phyloP scores from a whole-genome alignment of 257 asterid genomes.

The Linderniella brevidens region DNA sequence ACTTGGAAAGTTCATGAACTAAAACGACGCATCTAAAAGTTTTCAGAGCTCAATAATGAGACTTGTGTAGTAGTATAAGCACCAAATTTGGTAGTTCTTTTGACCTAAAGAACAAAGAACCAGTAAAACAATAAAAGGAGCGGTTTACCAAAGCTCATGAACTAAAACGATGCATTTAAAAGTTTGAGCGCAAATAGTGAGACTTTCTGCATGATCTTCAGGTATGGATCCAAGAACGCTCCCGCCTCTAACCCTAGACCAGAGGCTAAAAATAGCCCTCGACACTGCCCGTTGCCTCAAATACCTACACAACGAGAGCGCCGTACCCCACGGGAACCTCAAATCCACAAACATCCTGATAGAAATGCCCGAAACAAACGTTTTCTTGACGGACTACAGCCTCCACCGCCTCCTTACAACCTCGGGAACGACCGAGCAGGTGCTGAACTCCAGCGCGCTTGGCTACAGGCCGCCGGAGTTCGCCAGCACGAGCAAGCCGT shows the following conservation, averaged over 20 bases:
- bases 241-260: constrained; percentile 36
- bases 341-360: constrained; percentile 69
- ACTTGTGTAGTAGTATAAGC: too few relatives aligned
- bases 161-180: too few relatives aligned
- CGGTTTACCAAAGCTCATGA: too few relatives aligned
- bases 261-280: constrained; percentile 43
- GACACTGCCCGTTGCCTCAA: constrained; percentile 60
- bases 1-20: too few relatives aligned
- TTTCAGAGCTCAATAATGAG: too few relatives aligned
- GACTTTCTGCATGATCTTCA: too few relatives aligned
- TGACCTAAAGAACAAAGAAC: too few relatives aligned
- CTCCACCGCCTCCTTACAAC: constrained; percentile 72
- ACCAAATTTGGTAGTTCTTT: too few relatives aligned
- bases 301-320: constrained; percentile 54
- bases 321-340: constrained; percentile 90
- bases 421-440: constrained; percentile 71
- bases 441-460: constrained; percentile 53
- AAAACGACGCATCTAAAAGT: too few relatives aligned
- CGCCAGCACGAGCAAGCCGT: constrained; percentile 52
- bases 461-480: constrained; percentile 90
- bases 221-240: constrained; percentile 30
- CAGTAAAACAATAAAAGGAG: too few relatives aligned
- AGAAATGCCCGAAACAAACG: constrained; percentile 25
- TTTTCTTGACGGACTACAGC: constrained; percentile 63
- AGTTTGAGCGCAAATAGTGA: too few relatives aligned